Percentiles rank a stretch among this genome's conserved stretches.
Conservation (phyloP, 2,329 filamentous ascomycete genomes). For the Rugonectria rugulosa region DNA sequence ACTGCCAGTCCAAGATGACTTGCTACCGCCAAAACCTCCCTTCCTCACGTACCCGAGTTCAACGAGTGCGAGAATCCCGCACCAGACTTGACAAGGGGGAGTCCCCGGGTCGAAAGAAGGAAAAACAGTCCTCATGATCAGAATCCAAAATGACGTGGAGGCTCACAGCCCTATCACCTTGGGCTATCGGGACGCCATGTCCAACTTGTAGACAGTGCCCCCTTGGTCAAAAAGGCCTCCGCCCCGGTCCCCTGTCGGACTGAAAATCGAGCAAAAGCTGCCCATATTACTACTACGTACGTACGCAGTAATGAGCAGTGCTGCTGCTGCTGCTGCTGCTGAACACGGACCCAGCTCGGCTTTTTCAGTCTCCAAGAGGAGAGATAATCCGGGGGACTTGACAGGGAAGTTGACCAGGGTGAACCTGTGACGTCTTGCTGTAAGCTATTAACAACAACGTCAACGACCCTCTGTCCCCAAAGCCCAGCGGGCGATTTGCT, state of each 20-base stretch:
- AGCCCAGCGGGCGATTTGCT: no score
- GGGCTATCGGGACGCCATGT: constrained; percentile 1
- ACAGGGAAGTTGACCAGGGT: not conserved
- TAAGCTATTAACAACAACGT: not conserved
- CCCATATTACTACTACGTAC: no score
- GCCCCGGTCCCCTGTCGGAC: not conserved
- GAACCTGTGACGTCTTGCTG: not conserved
- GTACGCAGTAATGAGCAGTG: not conserved
- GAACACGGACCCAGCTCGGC: not conserved
- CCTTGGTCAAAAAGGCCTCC: constrained; percentile 4
- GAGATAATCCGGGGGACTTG: not conserved
- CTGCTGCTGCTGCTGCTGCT: not conserved
- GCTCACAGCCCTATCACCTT: constrained; percentile 27
- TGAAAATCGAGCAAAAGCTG: not conserved
- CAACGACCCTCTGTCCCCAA: no score
- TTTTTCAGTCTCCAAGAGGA: not conserved
- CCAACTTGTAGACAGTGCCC: constrained; percentile 7
- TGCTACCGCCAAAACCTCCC: no score
- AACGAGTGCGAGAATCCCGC: not conserved
- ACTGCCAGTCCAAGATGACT: no score
- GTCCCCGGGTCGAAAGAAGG: constrained; percentile 1
- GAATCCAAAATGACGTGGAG: constrained; percentile 25
- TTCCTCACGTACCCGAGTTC: no score
- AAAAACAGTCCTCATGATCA: constrained; percentile 21
- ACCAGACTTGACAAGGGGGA: constrained; percentile 3